Conservation (phyloP, 2,329 filamentous ascomycete genomes). For the Xylariaceae sp. region DNA sequence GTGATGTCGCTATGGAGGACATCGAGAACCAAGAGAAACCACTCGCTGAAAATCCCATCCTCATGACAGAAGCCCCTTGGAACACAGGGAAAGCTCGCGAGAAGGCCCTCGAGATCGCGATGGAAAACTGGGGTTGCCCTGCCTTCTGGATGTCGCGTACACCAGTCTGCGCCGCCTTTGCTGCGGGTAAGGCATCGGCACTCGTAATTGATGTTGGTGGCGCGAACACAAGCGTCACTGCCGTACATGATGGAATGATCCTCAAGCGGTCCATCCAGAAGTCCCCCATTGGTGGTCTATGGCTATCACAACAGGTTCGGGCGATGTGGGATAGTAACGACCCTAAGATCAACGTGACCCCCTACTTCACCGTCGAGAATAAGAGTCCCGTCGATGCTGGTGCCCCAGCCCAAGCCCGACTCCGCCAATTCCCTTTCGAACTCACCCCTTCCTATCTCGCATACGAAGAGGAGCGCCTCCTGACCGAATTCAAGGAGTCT, state of each 20-base stretch:
- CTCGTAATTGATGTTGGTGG: slow-evolving; percentile 53
- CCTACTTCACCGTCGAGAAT: slow-evolving; percentile 80
- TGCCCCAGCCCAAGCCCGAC: slow-evolving; percentile 68
- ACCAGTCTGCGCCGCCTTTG: slow-evolving; percentile 85
- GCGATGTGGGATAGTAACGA: slow-evolving; percentile 67
- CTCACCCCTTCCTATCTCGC: slow-evolving; percentile 66
- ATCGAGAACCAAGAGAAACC: slow-evolving; percentile 66
- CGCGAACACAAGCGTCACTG: slow-evolving; percentile 36
- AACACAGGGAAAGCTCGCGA: slow-evolving; percentile 82
- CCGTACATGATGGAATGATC: slow-evolving; percentile 90
- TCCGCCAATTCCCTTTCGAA: slow-evolving; percentile 61
- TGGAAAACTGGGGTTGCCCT: slow-evolving; percentile 93
- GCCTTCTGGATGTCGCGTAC: slow-evolving; percentile 91
- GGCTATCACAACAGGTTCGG: slow-evolving; percentile 83
- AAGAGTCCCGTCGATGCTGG: slow-evolving; percentile 87
- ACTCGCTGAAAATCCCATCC: slow-evolving; percentile 79
- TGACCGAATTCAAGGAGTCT: slow-evolving; percentile 96
- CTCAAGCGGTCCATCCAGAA: slow-evolving; percentile 84
- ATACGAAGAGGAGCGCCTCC: slow-evolving; percentile 84
- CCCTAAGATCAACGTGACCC: slow-evolving; percentile 66
- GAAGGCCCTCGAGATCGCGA: slow-evolving; percentile 90
- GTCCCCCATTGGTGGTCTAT: slow-evolving; percentile 81
- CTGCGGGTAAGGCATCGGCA: slow-evolving; percentile 86
- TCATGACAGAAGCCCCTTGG: slow-evolving; percentile 94
- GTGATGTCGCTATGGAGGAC: slow-evolving; percentile 55